Base-by-base conservation (phyloP, 73 alveolate species). In the Urostyla sp. region DNA sequence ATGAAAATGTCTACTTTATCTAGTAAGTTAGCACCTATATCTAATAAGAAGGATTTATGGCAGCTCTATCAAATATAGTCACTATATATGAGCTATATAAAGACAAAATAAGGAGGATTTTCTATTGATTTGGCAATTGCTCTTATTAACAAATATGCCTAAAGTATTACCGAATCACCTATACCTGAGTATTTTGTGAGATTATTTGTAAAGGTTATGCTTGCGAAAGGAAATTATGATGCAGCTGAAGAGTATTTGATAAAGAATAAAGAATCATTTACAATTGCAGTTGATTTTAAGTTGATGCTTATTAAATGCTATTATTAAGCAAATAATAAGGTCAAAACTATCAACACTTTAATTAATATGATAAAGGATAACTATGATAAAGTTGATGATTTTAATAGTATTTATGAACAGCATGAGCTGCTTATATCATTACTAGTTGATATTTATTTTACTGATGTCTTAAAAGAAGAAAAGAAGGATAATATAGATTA, bases 1-100 rank as follows among this genome's bases (percentile, higher is more conserved):
- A 31, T 20, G 58, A 73, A 73, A 31, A 73, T 73, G 86, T 53
- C 55, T 52, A 54, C 50, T 15, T 27, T 53, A 49, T 74, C 86
- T 24, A 45, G 38, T n/a, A 51, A 73, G 30, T 32, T 73, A 11
- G 86, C 37, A 73, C 18, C 61, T 2, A 21, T 13, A 35, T 73
- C 46, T 15, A 18, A n/a, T 49, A 52, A 20, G 37, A 58, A 52
- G 53, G 54, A 18, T 73, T 53, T 31, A n/a, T n/a, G n/a, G n/a
- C n/a, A n/a, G 86, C 63, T 2, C 31, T 73, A 16, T 32, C 51
- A n/a, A 28, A 74, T 28, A 34, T 35, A 7, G 44, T 53, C 32
- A 50, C 74, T 10, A 44, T 73, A 4, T 73, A 73, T 31, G 45
- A 53, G 60, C 35, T 51, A 20, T 73, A 74, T 10, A n/a, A n/a